Conservation (phyloP, 305 asterid genomes). For the Coffea humblotiana region DNA sequence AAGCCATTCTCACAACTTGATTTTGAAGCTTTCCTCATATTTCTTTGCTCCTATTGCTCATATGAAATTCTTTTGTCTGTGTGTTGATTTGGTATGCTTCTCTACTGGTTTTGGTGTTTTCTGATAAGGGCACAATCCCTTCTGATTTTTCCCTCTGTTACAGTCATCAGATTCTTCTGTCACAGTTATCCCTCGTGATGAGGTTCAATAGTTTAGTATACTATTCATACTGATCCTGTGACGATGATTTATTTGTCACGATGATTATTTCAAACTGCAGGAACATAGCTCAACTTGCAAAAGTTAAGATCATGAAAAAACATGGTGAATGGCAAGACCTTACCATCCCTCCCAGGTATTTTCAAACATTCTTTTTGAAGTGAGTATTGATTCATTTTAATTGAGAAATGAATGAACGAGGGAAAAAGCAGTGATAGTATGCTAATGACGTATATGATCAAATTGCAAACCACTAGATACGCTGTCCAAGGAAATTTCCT, state of each 20-base stretch:
- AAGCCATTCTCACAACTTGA: background rate
- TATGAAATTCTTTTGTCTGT: background rate
- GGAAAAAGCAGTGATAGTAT: background rate
- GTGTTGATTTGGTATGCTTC: background rate
- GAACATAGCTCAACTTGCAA: slow-evolving; percentile 78
- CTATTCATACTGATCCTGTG: background rate
- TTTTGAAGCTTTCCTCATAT: background rate
- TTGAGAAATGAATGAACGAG: background rate
- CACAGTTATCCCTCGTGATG: background rate
- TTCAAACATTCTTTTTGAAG: background rate
- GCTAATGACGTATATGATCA: background rate
- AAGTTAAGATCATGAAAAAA: slow-evolving; percentile 74
- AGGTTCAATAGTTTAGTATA: slow-evolving; percentile 2
- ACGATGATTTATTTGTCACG: background rate
- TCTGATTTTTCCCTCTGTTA: background rate
- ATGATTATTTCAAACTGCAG: slow-evolving; percentile 35
- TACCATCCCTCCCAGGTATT: slow-evolving; percentile 64
- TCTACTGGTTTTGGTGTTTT: background rate
- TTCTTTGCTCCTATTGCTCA: background rate
- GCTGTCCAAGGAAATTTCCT: no score
- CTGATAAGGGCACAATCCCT: background rate
- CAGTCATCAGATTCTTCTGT: background rate
- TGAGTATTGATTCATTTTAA: background rate
- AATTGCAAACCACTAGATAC: background rate
- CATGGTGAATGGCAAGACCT: slow-evolving; percentile 78